Conservation (phyloP, 169 alveolate species). For the Cryptosporidium bovis region DNA sequence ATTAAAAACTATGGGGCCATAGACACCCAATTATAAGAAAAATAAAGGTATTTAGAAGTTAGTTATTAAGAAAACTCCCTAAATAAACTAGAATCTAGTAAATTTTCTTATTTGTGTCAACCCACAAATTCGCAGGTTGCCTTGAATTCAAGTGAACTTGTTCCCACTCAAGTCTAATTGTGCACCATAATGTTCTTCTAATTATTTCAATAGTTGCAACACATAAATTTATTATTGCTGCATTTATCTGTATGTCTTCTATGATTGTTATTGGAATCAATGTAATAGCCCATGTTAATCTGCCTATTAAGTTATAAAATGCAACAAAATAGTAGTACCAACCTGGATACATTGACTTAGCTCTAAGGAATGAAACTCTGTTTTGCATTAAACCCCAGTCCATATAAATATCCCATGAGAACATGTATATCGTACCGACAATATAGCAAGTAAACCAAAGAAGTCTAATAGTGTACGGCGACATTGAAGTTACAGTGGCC, state of each 20-base stretch:
- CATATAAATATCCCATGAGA: conserved; percentile 86
- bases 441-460: conserved; percentile 83
- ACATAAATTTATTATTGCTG: conserved; percentile 57
- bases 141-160: conserved; percentile 67
- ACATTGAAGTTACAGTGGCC: conserved; percentile 53
- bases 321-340: conserved; percentile 79
- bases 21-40: not conserved
- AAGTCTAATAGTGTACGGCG: conserved; percentile 76
- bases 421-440: conserved; percentile 85
- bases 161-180: conserved; percentile 75
- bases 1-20: conserved; percentile 66
- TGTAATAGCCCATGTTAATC: conserved; percentile 86
- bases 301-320: conserved; percentile 78
- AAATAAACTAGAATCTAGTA: not conserved
- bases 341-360: conserved; percentile 78
- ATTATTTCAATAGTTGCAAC: conserved; percentile 56
- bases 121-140: conserved; percentile 73
- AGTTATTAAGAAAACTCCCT: not conserved
- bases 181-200: conserved; percentile 70
- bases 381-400: conserved; percentile 87
- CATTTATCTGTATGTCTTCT: conserved; percentile 71
- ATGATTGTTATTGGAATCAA: conserved; percentile 81
- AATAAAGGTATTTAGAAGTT: not conserved
- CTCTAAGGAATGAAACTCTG: conserved; percentile 36
- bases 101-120: conserved; percentile 9